These are phyloP conservation scores for Rhodotorula sp. DNA, from an alignment of 1,284 basidiomycete genomes.

Conservation along the genomic window DNA sequence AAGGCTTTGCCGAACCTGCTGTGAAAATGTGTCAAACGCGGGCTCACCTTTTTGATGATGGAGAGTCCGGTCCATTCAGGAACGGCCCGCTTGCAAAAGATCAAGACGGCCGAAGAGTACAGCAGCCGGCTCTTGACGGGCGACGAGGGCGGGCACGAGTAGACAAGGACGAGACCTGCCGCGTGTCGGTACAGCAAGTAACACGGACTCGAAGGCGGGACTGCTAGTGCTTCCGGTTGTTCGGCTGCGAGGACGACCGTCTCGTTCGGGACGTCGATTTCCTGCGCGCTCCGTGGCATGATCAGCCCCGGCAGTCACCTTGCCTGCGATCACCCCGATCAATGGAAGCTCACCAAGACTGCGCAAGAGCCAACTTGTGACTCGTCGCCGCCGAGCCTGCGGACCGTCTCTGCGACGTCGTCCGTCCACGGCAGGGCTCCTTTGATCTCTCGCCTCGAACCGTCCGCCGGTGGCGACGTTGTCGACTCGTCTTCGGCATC, in stretches of 20 bases:
- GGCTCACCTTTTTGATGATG: slow-evolving; percentile 46
- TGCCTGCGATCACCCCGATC: neutral
- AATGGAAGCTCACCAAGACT: neutral
- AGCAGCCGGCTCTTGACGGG: slow-evolving; percentile 81
- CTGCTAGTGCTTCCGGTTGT: slow-evolving; percentile 20
- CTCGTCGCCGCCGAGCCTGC: neutral
- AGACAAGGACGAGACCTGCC: slow-evolving; percentile 64
- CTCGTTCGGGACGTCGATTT: slow-evolving; percentile 28
- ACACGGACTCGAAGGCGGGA: slow-evolving; percentile 17
- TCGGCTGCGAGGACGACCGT: slow-evolving; percentile 19
- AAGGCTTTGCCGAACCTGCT: slow-evolving; percentile 47
- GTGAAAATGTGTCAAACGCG: too few relatives aligned
- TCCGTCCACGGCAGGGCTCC: slow-evolving; percentile 29
- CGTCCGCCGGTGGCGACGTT: neutral
- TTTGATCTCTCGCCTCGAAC: neutral
- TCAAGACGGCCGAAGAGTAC: slow-evolving; percentile 68
- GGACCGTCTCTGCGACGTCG: slow-evolving; percentile 19
- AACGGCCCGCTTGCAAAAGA: slow-evolving; percentile 57
- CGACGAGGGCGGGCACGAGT: slow-evolving; percentile 75
- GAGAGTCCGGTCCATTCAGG: slow-evolving; percentile 55
- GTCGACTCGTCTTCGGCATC: neutral
- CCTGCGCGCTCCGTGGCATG: slow-evolving; percentile 4
- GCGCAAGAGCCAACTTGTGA: neutral
- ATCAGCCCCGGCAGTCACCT: neutral
- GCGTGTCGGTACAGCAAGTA: slow-evolving; percentile 32